A percentile compares a stretch with the other conserved stretches of the same genome.
Evolutionary conservation across 371 early-diverging fungal species (phyloP).

Genomic region (Mortierella sp.): DNA sequence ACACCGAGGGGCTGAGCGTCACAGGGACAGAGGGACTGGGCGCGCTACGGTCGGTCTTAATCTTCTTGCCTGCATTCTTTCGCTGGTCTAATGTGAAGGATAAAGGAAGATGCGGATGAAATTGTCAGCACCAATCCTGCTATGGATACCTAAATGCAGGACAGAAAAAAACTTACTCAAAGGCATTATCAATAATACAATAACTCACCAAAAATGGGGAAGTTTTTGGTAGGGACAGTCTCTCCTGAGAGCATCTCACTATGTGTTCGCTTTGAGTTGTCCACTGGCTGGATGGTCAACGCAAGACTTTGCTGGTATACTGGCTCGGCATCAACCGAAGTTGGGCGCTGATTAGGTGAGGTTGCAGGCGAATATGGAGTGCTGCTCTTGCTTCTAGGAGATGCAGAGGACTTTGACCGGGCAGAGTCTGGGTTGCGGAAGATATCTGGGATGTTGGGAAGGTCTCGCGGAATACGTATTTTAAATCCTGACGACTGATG

Average conservation of each 20-base stretch:
- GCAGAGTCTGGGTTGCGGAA: constrained; percentile 30
- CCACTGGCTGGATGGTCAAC: neutral
- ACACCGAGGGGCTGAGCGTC: neutral
- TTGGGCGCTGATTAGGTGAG: neutral
- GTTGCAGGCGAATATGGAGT: constrained; percentile 2
- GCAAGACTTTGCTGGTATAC: constrained; percentile 17
- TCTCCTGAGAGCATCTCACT: constrained; percentile 26
- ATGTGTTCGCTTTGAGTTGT: constrained; percentile 29
- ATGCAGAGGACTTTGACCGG: constrained; percentile 16
- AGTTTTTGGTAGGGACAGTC: neutral
- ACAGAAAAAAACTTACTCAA: too few species aligned
- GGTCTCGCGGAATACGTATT: constrained; percentile 50
- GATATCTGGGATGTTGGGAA: constrained; percentile 44
- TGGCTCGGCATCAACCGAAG: constrained; percentile 12
- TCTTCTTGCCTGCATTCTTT: neutral
- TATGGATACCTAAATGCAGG: neutral
- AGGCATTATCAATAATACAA: neutral
- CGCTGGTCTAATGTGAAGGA: constrained; percentile 3
- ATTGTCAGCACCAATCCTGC: constrained; percentile 6
- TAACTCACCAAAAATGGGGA: constrained; percentile 25
- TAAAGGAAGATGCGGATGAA: constrained; percentile 14
- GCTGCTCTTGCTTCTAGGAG: neutral
- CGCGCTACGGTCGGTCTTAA: neutral
- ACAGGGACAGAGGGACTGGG: neutral
- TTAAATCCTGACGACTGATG: constrained; percentile 24